Evolutionary conservation across 179 eudicot genomes (phyloP).

Genomic region (Heliamphora pulchella): DNA sequence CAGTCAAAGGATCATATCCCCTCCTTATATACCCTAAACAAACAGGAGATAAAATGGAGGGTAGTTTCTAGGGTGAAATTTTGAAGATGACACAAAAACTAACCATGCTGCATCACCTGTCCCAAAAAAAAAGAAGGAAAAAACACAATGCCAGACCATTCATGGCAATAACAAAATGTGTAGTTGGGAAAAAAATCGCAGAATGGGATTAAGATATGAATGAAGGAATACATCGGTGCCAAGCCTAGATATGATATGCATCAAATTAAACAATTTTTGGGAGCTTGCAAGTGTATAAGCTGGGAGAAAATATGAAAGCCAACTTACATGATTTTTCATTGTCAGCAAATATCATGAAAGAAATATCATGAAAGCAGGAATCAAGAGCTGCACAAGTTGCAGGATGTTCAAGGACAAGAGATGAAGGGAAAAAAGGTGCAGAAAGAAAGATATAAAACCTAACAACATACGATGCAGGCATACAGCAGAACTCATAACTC

Average conservation of each 20-base stretch:
- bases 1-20: too few relatives aligned
- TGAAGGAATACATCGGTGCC: neutral
- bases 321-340: neutral
- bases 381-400: too few relatives aligned
- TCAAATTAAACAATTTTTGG: neutral
- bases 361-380: too few relatives aligned
- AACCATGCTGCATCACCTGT: neutral
- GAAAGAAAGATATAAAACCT: neutral
- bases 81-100: neutral
- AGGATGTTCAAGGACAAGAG: too few relatives aligned
- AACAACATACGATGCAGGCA: neutral
- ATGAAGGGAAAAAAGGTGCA: neutral
- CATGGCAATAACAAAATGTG: neutral
- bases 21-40: too few relatives aligned
- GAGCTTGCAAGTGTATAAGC: neutral
- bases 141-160: too few relatives aligned
- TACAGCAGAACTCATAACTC: neutral
- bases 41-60: too few relatives aligned
- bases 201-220: neutral
- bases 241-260: neutral
- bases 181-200: neutral
- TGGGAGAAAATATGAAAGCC: neutral
- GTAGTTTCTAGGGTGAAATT: too few relatives aligned
- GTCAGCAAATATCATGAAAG: neutral
- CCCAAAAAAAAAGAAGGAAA: too few relatives aligned